Evolutionary conservation across 352 stramenopile genomes (phyloP).

Genomic region (Vaucheria bursata): DNA sequence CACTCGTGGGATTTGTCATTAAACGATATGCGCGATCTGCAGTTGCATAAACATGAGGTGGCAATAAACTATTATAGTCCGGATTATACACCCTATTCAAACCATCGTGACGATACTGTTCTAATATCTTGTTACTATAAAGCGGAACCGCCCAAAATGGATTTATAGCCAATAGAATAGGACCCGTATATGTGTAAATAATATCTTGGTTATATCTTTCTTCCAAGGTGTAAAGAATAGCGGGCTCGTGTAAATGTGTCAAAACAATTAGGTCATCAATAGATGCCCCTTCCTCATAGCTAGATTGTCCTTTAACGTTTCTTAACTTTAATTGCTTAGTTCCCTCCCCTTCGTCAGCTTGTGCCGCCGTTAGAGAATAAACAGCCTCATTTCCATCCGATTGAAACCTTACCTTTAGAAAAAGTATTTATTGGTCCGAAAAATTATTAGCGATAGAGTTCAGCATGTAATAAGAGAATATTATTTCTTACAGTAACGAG

Average conservation of each 20-base stretch:
- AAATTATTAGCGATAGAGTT: neutral
- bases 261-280: conserved; percentile 46
- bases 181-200: conserved; percentile 49
- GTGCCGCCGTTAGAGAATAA: conserved; percentile 37
- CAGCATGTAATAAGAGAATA: neutral
- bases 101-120: conserved; percentile 34
- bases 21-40: conserved; percentile 48
- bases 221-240: conserved; percentile 45
- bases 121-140: conserved; percentile 44
- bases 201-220: conserved; percentile 39
- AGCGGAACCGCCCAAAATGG: conserved; percentile 45
- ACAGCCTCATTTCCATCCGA: conserved; percentile 16
- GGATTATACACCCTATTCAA: conserved; percentile 29
- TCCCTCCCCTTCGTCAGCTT: conserved; percentile 44
- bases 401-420: conserved; percentile 10
- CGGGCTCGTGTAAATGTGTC: conserved; percentile 46
- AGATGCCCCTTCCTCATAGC: conserved; percentile 19
- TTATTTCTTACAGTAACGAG: conserved; percentile 33
- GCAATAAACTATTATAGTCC: conserved; percentile 40
- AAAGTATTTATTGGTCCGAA: neutral
- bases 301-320: conserved; percentile 46
- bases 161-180: conserved; percentile 48
- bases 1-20: conserved; percentile 42
- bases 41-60: conserved; percentile 52
- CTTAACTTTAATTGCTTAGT: conserved; percentile 40